Evolutionary conservation across 2,329 filamentous ascomycete species (phyloP).

Genomic region (Penicillium hordei): DNA sequence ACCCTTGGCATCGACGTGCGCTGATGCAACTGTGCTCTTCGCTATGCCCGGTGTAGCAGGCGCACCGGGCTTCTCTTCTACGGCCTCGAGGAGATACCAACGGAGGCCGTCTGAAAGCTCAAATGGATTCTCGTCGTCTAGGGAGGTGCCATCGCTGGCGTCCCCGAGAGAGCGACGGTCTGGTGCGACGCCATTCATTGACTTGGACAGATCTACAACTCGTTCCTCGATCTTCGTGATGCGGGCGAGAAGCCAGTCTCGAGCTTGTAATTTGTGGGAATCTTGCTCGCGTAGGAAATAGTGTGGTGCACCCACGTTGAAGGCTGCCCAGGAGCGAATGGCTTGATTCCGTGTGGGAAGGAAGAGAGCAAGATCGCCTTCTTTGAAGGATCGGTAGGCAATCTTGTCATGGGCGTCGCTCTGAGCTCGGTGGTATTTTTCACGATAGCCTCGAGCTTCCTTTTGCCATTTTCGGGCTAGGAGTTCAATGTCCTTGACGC

Average conservation of each 20-base stretch:
- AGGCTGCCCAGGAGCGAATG: slow-evolving; percentile 94
- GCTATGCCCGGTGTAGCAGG: slow-evolving; percentile 89
- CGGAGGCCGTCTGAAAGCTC: slow-evolving; percentile 90
- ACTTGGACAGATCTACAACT: slow-evolving; percentile 86
- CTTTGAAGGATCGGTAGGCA: slow-evolving; percentile 91
- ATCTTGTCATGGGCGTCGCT: slow-evolving; percentile 94
- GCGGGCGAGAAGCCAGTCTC: slow-evolving; percentile 95
- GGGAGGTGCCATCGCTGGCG: slow-evolving; percentile 55
- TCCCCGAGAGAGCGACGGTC: slow-evolving; percentile 53
- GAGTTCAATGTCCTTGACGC: slow-evolving; percentile 90
- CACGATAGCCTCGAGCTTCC: slow-evolving; percentile 81
- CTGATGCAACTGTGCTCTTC: slow-evolving; percentile 86
- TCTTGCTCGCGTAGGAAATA: slow-evolving; percentile 96
- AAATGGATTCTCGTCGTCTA: slow-evolving; percentile 94
- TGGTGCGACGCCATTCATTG: slow-evolving; percentile 57
- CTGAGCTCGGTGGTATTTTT: slow-evolving; percentile 77
- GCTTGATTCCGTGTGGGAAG: slow-evolving; percentile 91
- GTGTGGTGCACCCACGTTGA: slow-evolving; percentile 96
- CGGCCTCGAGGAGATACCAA: slow-evolving; percentile 94
- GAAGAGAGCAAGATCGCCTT: slow-evolving; percentile 91
- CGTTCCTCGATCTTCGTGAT: slow-evolving; percentile 90
- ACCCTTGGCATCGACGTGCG: slow-evolving; percentile 81
- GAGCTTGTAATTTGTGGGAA: slow-evolving; percentile 73
- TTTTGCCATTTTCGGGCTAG: slow-evolving; percentile 91
- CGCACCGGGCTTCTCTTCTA: slow-evolving; percentile 87